Conservation (phyloP, 495 filamentous ascomycete genomes). For the Tuber melanosporum region DNA sequence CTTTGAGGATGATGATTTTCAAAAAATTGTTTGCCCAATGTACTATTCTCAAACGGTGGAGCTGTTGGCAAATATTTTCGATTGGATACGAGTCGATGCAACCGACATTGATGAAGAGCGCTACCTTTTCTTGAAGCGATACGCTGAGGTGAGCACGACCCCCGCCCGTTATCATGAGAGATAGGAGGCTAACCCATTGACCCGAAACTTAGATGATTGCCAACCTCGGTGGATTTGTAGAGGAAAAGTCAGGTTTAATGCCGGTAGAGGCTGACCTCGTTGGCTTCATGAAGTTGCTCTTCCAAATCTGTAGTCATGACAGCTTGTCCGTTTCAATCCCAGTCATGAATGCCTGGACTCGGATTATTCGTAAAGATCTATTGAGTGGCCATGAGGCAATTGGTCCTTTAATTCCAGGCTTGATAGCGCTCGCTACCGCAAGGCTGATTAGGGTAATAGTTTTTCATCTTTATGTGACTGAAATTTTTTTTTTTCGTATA, state of each 20-base stretch:
- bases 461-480: not conserved
- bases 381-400: conserved; percentile 61
- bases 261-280: conserved; percentile 60
- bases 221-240: conserved; percentile 73
- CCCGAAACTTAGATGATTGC: conserved; percentile 60
- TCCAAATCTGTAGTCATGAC: conserved; percentile 69
- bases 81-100: conserved; percentile 74
- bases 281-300: conserved; percentile 72
- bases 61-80: conserved; percentile 67
- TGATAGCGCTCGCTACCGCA: conserved; percentile 57
- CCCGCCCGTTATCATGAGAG: conserved; percentile 9
- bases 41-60: conserved; percentile 62
- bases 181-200: conserved; percentile 30
- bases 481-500: conserved; percentile 7
- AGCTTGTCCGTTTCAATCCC: conserved; percentile 91
- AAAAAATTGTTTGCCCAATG: conserved; percentile 69
- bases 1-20: conserved; percentile 72
- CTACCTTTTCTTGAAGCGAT: conserved; percentile 84
- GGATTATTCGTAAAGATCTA: conserved; percentile 60
- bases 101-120: conserved; percentile 80
- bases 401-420: conserved; percentile 60
- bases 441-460: conserved; percentile 42
- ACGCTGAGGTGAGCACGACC: conserved; percentile 65
- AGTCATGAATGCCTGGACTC: conserved; percentile 80
- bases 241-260: conserved; percentile 60